Base-by-base conservation (phyloP, 2,329 filamentous ascomycete genomes). In the Chaetomiaceae sp. region DNA sequence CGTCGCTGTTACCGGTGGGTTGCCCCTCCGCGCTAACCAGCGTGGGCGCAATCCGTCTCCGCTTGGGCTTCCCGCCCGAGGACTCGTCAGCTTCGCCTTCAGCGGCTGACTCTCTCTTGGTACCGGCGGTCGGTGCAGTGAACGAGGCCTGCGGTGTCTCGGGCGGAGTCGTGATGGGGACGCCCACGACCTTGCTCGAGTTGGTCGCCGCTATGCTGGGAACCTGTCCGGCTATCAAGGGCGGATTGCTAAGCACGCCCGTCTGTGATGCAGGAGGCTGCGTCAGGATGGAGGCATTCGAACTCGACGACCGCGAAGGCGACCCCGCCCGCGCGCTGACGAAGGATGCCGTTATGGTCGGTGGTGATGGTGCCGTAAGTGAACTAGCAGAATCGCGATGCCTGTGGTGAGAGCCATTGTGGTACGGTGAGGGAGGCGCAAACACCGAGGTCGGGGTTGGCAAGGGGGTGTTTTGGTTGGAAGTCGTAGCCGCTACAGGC, bases 121-220 rank as follows among this genome's bases (percentile, higher is more conserved):
- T 68, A 25, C 77, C 77, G 35, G 64, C 77, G 35, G 64, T 67
- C n/a, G 77, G 75, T 50, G 76, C 81, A 21, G 73, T 78, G 39
- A 75, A 73, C 5, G 79, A 76, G 60, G 79, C 81, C 44, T 81
- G 77, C 5, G 92, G 92, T 3, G 92, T 97, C 66, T 95, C 87
- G 1, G 92, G 93, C 2, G 93, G 92, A 7, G 92, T 96, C 33
- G 87, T 89, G 61, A 95, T 81, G 0, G 90, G 87, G 38, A 95
- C 71, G 0, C 78, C 76, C 0, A 74, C 73, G 3, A 80, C 72
- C 60, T 81, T 81, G 38, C 76, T 77, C 1, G 86, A 87, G 56
- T 85, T 86, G 9, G 86, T 74, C 5, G 88, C 88, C 12, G 87
- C 83, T 21, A 95, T 81, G 46, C 84, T 78, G 0, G 90, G 89